A percentile compares a stretch with the other conserved stretches of the same genome.
phyloP scores from a whole-genome alignment of 169 alveolate species.

The Plasmodium coatneyi region DNA sequence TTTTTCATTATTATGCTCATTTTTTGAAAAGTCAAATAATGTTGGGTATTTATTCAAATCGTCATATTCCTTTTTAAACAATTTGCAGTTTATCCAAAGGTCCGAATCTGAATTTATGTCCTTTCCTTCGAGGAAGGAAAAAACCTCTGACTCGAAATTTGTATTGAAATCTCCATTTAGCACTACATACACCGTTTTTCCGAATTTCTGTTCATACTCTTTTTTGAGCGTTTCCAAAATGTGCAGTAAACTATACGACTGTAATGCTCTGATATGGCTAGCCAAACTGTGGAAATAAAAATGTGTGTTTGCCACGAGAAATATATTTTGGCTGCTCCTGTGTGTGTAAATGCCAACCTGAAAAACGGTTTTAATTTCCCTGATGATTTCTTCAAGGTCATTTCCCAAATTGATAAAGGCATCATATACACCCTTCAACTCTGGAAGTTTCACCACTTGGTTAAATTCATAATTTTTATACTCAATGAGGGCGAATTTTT shows the following conservation, averaged over 20 bases:
- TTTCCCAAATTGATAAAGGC: constrained; percentile 16
- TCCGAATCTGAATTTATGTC: constrained; percentile 28
- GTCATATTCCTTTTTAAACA: constrained; percentile 71
- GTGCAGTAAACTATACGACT: constrained; percentile 26
- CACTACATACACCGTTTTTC: constrained; percentile 24
- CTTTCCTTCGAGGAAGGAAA: constrained; percentile 53
- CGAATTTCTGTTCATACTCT: constrained; percentile 16
- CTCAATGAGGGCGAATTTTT: constrained; percentile 40
- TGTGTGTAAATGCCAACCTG: constrained; percentile 69
- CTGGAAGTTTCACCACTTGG: constrained; percentile 27
- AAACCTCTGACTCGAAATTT: constrained; percentile 69
- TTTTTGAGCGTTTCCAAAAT: constrained; percentile 41
- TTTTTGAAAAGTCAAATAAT: constrained; percentile 33
- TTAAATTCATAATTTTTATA: constrained; percentile 61
- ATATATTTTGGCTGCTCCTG: constrained; percentile 1
- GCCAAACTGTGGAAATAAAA: constrained; percentile 74
- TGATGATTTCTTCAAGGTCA: constrained; percentile 43
- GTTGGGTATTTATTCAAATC: constrained; percentile 67
- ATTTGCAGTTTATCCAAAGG: constrained; percentile 46
- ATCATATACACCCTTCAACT: constrained; percentile 52
- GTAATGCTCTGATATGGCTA: constrained; percentile 58
- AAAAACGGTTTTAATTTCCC: constrained; percentile 56
- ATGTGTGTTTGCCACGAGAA: constrained; percentile 66
- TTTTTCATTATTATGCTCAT: neutral
- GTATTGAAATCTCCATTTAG: constrained; percentile 68